Base-by-base conservation (phyloP, 768 basidiomycete species). In the Polyporus arcularius region DNA sequence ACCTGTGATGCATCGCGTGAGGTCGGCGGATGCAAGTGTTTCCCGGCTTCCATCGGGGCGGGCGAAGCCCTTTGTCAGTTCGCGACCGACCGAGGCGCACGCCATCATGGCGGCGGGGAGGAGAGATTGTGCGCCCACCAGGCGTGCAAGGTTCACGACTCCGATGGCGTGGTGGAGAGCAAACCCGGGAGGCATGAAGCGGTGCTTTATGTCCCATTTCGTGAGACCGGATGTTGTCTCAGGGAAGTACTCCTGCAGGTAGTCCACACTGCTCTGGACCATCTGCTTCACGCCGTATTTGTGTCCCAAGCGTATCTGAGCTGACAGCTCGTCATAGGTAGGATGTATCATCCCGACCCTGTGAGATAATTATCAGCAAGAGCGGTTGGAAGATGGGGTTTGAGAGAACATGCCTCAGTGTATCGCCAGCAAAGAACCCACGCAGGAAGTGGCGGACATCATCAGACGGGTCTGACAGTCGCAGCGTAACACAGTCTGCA, bases 1-100 rank as follows among this genome's bases (percentile, higher is more conserved):
- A 31, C 50, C 60, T n/a, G 32, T 9, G 55, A 66, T 41, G 47
- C 65, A 66, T 6, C 55, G 46, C 16, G 26, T 46, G 39, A 61
- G 14, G 46, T 66, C 65, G 2, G 58, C 65, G 0, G 28, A 30
- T 1, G 53, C 26, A 4, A 66, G 60, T 35, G 9, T 32, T 46
- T 66, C 65, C 12, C 15, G 31, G 12, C 47, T 39, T 15, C 62
- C 61, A 30, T 63, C 61, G 4, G 52, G 41, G 16, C 53, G 53
- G 10, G 39, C 15, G 48, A 53, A 54, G 18, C 65, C 65, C 18
- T 51, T 31, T 12, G 56, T 40, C 43, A 66, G 43, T n/a, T 61
- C 47, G 4, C 5, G 15, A 15, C 35, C 21, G 11, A 57, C 26
- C 2, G 12, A 28, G 16, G 32, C 38, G 56, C 56, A 57, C 10